Evolutionary conservation across 1,284 basidiomycete genomes (phyloP).

Genomic region (Trametes polyzona): DNA sequence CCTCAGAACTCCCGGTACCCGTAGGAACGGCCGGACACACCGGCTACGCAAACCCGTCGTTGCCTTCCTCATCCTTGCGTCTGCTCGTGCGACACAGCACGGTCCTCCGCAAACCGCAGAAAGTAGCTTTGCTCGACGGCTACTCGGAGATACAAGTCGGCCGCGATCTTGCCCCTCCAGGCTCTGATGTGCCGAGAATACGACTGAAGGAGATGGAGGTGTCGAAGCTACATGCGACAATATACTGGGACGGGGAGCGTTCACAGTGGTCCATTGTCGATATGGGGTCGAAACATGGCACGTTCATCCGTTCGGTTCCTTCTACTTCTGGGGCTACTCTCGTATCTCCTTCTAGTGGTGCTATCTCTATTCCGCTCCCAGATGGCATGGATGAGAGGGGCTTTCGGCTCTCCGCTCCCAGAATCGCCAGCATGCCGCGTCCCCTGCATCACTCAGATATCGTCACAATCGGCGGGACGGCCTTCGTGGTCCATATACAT

Average conservation of each 20-base stretch:
- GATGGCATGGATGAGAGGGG: conserved; percentile 32
- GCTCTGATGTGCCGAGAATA: conserved; percentile 59
- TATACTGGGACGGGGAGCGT: conserved; percentile 66
- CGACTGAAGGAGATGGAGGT: conserved; percentile 82
- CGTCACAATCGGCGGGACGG: conserved; percentile 68
- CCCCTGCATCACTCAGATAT: conserved; percentile 63
- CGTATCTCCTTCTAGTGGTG: neutral
- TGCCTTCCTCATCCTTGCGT: conserved; percentile 45
- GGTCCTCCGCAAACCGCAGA: conserved; percentile 54
- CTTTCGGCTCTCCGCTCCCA: conserved; percentile 61
- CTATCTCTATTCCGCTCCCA: neutral
- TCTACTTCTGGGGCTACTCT: conserved; percentile 6
- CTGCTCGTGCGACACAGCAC: conserved; percentile 57
- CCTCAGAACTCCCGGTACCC: neutral
- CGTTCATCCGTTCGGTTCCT: conserved; percentile 50
- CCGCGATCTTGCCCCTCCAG: conserved; percentile 57
- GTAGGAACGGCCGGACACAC: neutral
- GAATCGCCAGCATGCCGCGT: conserved; percentile 69
- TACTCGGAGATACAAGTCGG: conserved; percentile 71
- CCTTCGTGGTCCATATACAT: conserved; percentile 72
- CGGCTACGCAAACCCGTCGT: neutral
- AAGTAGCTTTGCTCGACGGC: conserved; percentile 63
- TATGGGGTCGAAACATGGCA: conserved; percentile 83
- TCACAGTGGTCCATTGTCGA: conserved; percentile 73
- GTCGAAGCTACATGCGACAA: conserved; percentile 76